phyloP scores from a whole-genome alignment of 1,284 basidiomycete species.

The Irpex sp. region DNA sequence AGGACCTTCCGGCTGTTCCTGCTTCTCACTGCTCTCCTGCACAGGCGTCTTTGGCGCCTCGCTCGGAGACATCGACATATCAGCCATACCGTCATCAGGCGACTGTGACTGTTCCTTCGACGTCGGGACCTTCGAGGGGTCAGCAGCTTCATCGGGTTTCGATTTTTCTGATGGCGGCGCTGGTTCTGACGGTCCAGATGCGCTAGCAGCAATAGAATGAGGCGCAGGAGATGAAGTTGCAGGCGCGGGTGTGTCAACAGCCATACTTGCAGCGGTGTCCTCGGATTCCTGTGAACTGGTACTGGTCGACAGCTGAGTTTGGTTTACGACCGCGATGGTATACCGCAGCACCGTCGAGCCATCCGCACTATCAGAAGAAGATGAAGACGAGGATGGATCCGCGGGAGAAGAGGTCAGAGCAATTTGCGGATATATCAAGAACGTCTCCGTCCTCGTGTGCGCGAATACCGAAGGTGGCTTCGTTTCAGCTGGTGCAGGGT shows the following conservation, averaged over 20 bases:
- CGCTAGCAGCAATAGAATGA: neutral
- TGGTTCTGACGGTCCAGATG: neutral
- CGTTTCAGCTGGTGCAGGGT: neutral
- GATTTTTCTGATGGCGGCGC: neutral
- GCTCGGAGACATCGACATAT: neutral
- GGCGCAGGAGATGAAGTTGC: neutral
- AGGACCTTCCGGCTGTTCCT: neutral
- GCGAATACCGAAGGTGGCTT: slow-evolving; percentile 22
- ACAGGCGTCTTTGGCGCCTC: neutral
- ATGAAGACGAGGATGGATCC: neutral
- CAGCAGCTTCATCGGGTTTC: neutral
- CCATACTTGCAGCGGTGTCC: neutral
- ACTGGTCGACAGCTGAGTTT: neutral
- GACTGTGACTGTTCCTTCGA: neutral
- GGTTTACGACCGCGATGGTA: slow-evolving; percentile 13
- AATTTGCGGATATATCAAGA: slow-evolving; percentile 25
- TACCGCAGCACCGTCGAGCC: slow-evolving; percentile 17
- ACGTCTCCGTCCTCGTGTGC: slow-evolving; percentile 29
- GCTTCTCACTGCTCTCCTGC: neutral
- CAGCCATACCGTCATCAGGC: neutral
- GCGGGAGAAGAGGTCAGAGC: slow-evolving; percentile 3
- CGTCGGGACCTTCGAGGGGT: neutral
- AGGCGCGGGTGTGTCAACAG: neutral
- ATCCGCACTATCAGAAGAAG: slow-evolving; percentile 19
- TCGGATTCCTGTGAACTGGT: neutral